Evolutionary conservation across 2,329 filamentous ascomycete genomes (phyloP).

Genomic region (Fusarium mundagurra): DNA sequence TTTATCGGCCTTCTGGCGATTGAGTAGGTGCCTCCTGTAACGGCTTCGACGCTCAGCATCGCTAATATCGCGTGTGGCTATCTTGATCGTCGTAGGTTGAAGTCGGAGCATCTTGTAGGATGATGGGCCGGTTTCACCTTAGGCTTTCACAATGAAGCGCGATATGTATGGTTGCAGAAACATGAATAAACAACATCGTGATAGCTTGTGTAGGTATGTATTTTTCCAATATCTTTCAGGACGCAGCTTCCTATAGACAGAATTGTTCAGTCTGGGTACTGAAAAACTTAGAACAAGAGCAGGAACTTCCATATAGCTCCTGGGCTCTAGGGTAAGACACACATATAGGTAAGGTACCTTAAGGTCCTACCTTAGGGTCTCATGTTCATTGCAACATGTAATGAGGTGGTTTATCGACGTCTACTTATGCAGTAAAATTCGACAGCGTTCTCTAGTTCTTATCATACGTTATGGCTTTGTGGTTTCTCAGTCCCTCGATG

Average conservation of each 20-base stretch:
- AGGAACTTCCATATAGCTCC: background rate
- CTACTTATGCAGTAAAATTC: too few relatives aligned
- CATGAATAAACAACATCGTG: background rate
- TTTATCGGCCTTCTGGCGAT: background rate
- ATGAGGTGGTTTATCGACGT: background rate
- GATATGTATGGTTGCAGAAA: background rate
- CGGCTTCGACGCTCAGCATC: slow-evolving; percentile 34
- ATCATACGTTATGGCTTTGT: background rate
- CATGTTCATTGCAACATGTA: background rate
- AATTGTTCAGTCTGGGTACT: background rate
- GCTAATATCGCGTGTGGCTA: slow-evolving; percentile 29
- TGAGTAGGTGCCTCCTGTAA: slow-evolving; percentile 30
- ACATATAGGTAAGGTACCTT: too few relatives aligned
- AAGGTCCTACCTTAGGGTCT: too few relatives aligned
- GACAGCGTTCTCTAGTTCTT: background rate
- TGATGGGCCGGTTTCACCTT: background rate
- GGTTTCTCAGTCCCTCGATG: background rate
- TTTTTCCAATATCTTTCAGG: background rate
- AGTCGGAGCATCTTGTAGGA: slow-evolving; percentile 32
- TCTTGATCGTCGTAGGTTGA: slow-evolving; percentile 27
- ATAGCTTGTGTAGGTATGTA: background rate
- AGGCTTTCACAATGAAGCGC: background rate
- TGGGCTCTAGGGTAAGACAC: background rate
- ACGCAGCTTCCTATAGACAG: background rate
- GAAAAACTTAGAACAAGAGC: background rate